Percentiles rank a stretch among this genome's conserved stretches.
Evolutionary conservation across 2,329 filamentous ascomycete genomes (phyloP).

Genomic region (Alternaria alternata): DNA sequence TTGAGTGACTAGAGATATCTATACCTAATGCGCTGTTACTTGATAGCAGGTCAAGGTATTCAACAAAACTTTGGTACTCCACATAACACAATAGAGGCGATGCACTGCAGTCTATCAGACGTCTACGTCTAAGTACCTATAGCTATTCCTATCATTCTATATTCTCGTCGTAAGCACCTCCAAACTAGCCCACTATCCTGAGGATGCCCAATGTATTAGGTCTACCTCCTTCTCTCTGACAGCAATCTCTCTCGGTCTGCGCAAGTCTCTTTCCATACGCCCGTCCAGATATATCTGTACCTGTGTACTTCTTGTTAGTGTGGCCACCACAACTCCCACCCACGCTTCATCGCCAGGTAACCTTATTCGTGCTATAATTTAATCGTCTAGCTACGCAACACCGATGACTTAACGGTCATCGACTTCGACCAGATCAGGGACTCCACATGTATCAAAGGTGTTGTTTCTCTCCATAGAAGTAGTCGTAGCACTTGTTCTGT

Average conservation of each 20-base stretch:
- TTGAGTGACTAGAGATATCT: background rate
- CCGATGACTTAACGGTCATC: background rate
- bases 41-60: too few species aligned
- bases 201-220: background rate
- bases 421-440: too few species aligned
- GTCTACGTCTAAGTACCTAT: background rate
- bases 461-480: too few species aligned
- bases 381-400: background rate
- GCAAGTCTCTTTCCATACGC: background rate
- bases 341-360: background rate
- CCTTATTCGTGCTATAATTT: background rate
- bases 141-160: background rate
- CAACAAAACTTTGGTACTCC: too few species aligned
- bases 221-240: background rate
- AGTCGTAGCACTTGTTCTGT: too few species aligned
- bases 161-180: too few species aligned
- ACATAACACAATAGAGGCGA: too few species aligned
- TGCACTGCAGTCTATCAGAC: too few species aligned
- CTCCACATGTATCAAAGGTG: too few species aligned
- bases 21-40: too few species aligned
- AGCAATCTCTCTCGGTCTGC: background rate
- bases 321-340: background rate
- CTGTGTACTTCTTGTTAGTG: background rate
- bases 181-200: background rate
- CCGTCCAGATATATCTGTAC: background rate